Base-by-base conservation (phyloP, 371 early-diverging fungal genomes). In the Parasitella parasitica region DNA sequence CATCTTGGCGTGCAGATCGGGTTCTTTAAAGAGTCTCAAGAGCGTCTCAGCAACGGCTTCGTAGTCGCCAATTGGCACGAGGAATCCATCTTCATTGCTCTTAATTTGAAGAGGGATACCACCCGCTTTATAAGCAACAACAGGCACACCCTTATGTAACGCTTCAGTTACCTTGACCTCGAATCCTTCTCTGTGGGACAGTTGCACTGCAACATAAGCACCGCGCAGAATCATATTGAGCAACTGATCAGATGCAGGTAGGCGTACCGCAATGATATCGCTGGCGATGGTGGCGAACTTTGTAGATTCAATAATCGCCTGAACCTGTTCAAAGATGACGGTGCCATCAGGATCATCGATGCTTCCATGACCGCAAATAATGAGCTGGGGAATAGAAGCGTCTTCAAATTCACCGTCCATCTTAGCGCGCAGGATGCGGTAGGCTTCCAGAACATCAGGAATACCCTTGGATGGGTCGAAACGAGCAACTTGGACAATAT, bases 381-480 rank as follows among this genome's bases (percentile, higher is more conserved):
- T 82, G 8, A 95, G 80, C 66, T 92, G 91, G 1, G 93, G 92
- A 32, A 79, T 77, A 24, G 77, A 54, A 8, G 49, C 64, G 4
- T 71, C 75, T 20, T 69, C 67, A 18, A 77, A 60, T 49, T 74
- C 73, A 11, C 52, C 61, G 8, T 71, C 67, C 61, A 90, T 72
- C 53, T 77, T 84, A 27, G 67, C 62, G 57, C 91, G 88, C 39
- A 94, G 76, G 8, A 73, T 51, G 22, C 83, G 71, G 67, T 91
- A 95, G 0, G 92, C 80, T 61, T 91, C 84, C 15, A 95, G 64
- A 7, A 91, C 86, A 64, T 94, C 91, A 4, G 87, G 88, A 32
- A 94, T 90, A 77, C 93, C 95, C 77, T 95, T 95, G 49, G 91
- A 89, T n/a, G 95, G 95, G 74, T 95, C 95, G 56, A 95, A 94